Conservation (phyloP, 2,329 filamentous ascomycete species). For the Geosmithia flava region DNA sequence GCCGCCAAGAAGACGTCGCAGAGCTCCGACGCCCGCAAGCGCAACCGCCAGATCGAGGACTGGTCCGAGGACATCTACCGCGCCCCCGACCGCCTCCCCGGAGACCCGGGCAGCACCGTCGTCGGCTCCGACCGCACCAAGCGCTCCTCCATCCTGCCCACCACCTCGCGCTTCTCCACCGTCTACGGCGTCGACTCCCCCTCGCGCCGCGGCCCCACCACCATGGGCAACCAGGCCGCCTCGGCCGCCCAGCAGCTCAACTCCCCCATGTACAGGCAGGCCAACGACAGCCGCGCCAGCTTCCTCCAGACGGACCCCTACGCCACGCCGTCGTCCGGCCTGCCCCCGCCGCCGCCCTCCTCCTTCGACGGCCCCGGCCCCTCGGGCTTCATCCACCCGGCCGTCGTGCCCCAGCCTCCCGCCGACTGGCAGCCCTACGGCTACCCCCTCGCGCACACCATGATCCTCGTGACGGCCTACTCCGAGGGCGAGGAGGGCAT, state of each 20-base stretch:
- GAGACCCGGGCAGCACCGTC: conserved; percentile 56
- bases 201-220: conserved; percentile 54
- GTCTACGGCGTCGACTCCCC: conserved; percentile 67
- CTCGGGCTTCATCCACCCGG: conserved; percentile 90
- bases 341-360: conserved; percentile 32
- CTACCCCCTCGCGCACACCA: conserved; percentile 83
- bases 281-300: conserved; percentile 49
- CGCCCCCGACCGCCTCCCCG: conserved; percentile 69
- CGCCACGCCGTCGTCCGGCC: conserved; percentile 11
- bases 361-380: conserved; percentile 60
- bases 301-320: conserved; percentile 51
- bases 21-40: conserved; percentile 66
- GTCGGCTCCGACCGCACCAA: conserved; percentile 58
- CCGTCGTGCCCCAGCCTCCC: conserved; percentile 90
- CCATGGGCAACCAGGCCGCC: conserved; percentile 85
- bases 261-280: conserved; percentile 43
- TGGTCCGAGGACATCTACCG: conserved; percentile 98
- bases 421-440: conserved; percentile 97
- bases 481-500: conserved; percentile 91
- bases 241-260: conserved; percentile 59
- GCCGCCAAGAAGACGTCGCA: conserved; percentile 78
- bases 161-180: conserved; percentile 87
- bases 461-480: conserved; percentile 93
- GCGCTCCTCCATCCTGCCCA: conserved; percentile 80
- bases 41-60: conserved; percentile 89